Percentiles rank a stretch among this genome's conserved stretches.
These are phyloP conservation scores for Scheffersomyces quercinus DNA, from an alignment of 1,139 yeast species.

Conservation along the genomic window DNA sequence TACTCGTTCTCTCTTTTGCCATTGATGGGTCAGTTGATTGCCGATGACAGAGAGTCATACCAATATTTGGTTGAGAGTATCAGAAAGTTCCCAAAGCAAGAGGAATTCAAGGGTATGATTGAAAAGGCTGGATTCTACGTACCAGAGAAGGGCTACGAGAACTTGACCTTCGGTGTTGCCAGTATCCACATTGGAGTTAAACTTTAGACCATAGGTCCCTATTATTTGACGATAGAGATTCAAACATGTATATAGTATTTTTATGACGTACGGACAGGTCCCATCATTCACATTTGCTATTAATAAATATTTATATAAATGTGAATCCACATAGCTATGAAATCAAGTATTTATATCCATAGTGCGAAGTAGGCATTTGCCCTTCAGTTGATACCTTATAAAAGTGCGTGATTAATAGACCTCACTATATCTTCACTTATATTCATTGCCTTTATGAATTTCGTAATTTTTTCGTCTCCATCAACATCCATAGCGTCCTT, in stretches of 20 bases:
- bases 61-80: constrained; percentile 95
- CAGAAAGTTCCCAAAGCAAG: constrained; percentile 88
- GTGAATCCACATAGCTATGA: too few relatives aligned
- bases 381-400: neutral
- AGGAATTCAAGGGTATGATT: constrained; percentile 87
- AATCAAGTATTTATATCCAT: too few relatives aligned
- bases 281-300: too few relatives aligned
- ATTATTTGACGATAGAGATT: neutral
- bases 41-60: constrained; percentile 92
- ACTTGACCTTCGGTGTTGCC: constrained; percentile 94
- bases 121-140: constrained; percentile 92
- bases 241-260: too few relatives aligned
- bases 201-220: constrained; percentile 29
- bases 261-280: too few relatives aligned
- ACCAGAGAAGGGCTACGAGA: constrained; percentile 87
- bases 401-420: constrained; percentile 15
- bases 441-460: constrained; percentile 28
- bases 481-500: constrained; percentile 26
- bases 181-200: constrained; percentile 96
- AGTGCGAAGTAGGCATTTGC: too few relatives aligned
- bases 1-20: constrained; percentile 90
- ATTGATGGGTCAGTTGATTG: constrained; percentile 91
- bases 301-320: too few relatives aligned
- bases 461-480: constrained; percentile 8
- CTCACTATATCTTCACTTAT: constrained; percentile 34